Conservation (phyloP, 352 stramenopile genomes). For the Thalassiosira ordinaria region DNA sequence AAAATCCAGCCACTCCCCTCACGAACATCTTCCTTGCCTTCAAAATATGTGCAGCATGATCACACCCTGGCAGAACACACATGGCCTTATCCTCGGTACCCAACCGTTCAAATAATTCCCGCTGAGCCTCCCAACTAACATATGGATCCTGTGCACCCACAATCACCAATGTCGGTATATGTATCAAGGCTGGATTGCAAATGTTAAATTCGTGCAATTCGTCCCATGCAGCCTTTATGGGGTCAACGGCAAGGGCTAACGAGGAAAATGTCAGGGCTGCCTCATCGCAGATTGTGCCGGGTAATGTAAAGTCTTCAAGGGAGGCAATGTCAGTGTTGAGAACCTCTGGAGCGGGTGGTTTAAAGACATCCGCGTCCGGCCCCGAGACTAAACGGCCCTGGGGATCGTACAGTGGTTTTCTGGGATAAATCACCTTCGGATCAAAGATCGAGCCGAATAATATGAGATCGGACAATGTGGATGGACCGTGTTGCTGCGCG, state of each 20-base stretch:
- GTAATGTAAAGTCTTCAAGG: slow-evolving; percentile 85
- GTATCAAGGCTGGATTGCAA: slow-evolving; percentile 72
- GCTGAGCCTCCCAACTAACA: slow-evolving; percentile 68
- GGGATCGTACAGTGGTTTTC: slow-evolving; percentile 62
- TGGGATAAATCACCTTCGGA: slow-evolving; percentile 74
- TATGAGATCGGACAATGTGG: slow-evolving; percentile 74
- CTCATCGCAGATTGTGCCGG: slow-evolving; percentile 76
- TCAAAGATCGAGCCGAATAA: slow-evolving; percentile 84
- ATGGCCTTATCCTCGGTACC: slow-evolving; percentile 73
- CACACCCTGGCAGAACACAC: slow-evolving; percentile 71
- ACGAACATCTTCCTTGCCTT: slow-evolving; percentile 52
- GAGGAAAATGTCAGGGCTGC: slow-evolving; percentile 68
- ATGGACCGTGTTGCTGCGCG: slow-evolving; percentile 61
- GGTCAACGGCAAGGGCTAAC: slow-evolving; percentile 71
- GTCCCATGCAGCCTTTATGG: slow-evolving; percentile 80
- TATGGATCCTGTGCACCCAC: slow-evolving; percentile 83
- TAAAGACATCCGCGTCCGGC: slow-evolving; percentile 16
- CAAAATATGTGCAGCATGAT: slow-evolving; percentile 82
- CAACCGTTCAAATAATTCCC: slow-evolving; percentile 76
- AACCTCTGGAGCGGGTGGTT: slow-evolving; percentile 28
- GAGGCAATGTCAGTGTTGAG: slow-evolving; percentile 65
- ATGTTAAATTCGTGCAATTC: slow-evolving; percentile 85
- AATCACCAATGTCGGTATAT: slow-evolving; percentile 76
- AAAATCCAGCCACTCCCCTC: slow-evolving; percentile 44
- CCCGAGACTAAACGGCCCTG: not conserved